phyloP scores from a whole-genome alignment of 139 green algal species.

The Chlorella sorokiniana region DNA sequence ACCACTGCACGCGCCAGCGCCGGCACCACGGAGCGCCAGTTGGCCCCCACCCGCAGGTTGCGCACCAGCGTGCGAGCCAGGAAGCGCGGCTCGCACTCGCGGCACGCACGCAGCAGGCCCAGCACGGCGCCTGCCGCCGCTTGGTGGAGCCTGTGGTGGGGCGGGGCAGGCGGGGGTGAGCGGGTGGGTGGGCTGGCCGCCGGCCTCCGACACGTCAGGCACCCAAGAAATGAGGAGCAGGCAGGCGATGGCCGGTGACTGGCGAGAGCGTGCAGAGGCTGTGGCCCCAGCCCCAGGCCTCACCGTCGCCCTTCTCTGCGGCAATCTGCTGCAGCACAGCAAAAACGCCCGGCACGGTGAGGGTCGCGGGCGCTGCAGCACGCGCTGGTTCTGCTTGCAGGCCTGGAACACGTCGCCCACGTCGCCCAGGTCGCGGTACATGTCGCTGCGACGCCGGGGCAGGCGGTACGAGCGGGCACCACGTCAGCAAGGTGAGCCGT shows the following conservation, averaged over 20 bases:
- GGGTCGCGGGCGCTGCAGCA: constrained; percentile 63
- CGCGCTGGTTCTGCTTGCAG: constrained; percentile 64
- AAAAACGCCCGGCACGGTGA: constrained; percentile 74
- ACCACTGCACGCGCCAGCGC: constrained; percentile 72
- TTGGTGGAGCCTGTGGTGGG: constrained; percentile 23
- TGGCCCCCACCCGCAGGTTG: constrained; percentile 84
- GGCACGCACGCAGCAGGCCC: constrained; percentile 64
- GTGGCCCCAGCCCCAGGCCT: too few species aligned
- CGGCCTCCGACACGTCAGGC: too few species aligned
- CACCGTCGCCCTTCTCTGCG: constrained; percentile 48
- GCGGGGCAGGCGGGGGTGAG: neutral
- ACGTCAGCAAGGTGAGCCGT: neutral
- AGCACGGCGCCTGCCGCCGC: constrained; percentile 62
- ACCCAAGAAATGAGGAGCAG: too few species aligned
- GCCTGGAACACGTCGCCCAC: constrained; percentile 84
- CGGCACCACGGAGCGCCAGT: constrained; percentile 78
- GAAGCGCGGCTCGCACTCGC: constrained; percentile 75
- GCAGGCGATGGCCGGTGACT: too few species aligned
- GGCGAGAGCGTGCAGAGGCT: too few species aligned
- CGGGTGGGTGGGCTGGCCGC: too few species aligned
- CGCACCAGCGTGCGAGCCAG: constrained; percentile 77
- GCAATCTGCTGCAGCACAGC: constrained; percentile 58
- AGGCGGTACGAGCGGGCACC: too few species aligned
- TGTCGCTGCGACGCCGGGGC: constrained; percentile 67
- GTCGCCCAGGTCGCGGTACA: constrained; percentile 82